Conservation (phyloP, 2,329 filamentous ascomycete species). For the Fusarium cicatricum region DNA sequence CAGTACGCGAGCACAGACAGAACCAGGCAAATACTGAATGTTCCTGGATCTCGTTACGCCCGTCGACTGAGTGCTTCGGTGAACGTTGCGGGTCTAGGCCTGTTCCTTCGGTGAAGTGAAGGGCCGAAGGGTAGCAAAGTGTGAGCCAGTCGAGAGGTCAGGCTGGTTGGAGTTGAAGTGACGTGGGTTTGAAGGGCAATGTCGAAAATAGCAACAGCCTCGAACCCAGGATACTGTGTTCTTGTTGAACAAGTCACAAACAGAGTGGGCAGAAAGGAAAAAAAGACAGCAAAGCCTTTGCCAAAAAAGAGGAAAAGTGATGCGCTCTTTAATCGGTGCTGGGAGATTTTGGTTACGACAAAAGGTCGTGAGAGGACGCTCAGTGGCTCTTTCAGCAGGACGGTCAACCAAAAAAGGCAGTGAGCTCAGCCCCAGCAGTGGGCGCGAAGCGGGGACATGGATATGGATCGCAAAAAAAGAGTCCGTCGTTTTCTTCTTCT, state of each 20-base stretch:
- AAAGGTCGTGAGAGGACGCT: slow-evolving; percentile 23
- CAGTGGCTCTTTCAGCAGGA: slow-evolving; percentile 26
- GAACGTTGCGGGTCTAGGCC: slow-evolving; percentile 5
- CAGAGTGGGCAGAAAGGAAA: neutral
- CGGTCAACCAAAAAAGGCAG: slow-evolving; percentile 33
- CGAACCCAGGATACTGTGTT: neutral
- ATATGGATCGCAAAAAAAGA: neutral
- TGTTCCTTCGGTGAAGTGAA: slow-evolving; percentile 2
- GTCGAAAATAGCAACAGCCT: slow-evolving; percentile 17
- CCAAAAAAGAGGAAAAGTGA: slow-evolving; percentile 5
- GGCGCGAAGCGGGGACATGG: slow-evolving; percentile 30
- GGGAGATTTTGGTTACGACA: slow-evolving; percentile 18
- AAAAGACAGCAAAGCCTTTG: neutral
- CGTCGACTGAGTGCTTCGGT: slow-evolving; percentile 2
- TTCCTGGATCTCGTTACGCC: neutral
- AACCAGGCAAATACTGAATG: slow-evolving; percentile 3
- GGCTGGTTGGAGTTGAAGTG: slow-evolving; percentile 23
- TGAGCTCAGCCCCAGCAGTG: slow-evolving; percentile 2
- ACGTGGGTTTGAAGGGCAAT: slow-evolving; percentile 26
- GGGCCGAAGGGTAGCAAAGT: neutral
- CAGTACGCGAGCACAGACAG: slow-evolving; percentile 14
- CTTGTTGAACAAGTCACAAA: neutral
- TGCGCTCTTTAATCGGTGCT: slow-evolving; percentile 5
- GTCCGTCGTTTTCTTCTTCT: neutral
- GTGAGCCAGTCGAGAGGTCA: slow-evolving; percentile 8